Conservation (phyloP, 257 asterid species). For the Solanum paucissectum region DNA sequence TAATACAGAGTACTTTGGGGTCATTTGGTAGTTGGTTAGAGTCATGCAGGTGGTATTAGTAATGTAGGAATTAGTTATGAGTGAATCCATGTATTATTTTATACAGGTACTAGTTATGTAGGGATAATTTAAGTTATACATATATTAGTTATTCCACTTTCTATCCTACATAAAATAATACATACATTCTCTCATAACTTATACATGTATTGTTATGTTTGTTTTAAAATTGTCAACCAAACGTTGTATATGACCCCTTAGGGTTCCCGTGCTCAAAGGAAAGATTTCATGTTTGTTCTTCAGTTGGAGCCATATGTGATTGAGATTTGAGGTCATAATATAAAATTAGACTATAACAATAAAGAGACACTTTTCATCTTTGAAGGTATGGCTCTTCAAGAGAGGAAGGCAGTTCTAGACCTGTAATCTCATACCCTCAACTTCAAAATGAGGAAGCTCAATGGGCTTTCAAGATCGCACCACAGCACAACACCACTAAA, state of each 20-base stretch:
- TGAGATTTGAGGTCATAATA: neutral
- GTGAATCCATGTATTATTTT: neutral
- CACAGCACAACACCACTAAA: neutral
- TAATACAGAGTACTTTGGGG: neutral
- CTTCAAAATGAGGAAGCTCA: neutral
- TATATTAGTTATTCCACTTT: neutral
- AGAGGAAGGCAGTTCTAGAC: neutral
- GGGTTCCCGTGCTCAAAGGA: neutral
- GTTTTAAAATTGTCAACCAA: neutral
- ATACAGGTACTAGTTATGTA: no score
- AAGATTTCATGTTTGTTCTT: neutral
- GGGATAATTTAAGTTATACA: neutral
- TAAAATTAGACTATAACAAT: neutral
- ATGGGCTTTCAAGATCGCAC: neutral
- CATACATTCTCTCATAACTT: neutral
- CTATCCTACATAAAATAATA: neutral
- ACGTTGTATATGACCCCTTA: neutral
- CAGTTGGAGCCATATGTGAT: neutral
- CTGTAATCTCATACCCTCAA: neutral
- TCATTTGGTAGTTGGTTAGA: neutral
- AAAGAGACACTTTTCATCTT: neutral
- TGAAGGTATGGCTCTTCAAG: neutral
- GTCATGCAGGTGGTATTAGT: neutral
- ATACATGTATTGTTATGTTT: neutral
- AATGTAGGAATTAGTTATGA: neutral